These are phyloP conservation scores for Gardenia jasminoides DNA, from an alignment of 257 asterid species.

Conservation along the genomic window DNA sequence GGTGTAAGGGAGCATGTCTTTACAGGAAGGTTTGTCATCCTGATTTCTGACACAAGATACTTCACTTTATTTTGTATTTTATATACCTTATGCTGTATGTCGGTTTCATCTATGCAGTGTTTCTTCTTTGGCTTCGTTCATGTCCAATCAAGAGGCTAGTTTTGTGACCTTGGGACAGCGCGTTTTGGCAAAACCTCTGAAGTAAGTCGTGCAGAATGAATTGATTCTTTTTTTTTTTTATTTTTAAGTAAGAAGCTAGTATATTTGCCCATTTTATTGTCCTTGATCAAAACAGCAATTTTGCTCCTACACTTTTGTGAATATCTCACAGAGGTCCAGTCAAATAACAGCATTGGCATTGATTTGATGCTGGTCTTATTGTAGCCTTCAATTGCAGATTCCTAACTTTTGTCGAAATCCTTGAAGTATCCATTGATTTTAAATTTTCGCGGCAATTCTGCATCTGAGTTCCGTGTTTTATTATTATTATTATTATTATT, in stretches of 20 bases:
- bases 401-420: neutral
- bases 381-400: neutral
- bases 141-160: conserved; percentile 99
- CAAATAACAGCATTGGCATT: neutral
- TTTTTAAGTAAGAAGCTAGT: neutral
- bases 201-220: conserved; percentile 43
- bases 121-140: conserved; percentile 97
- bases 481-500: no score
- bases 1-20: conserved; percentile 98
- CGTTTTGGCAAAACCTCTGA: conserved; percentile 91
- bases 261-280: neutral
- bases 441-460: neutral
- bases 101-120: conserved; percentile 62
- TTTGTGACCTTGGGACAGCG: conserved; percentile 99
- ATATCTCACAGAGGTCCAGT: no score
- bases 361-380: neutral
- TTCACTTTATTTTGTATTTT: no score
- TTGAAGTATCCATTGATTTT: neutral
- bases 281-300: neutral
- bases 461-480: neutral
- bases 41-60: neutral
- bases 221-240: neutral
- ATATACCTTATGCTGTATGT: neutral
- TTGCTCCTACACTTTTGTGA: neutral
- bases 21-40: conserved; percentile 83